Percentiles rank a stretch among this genome's conserved stretches.
Evolutionary conservation across 495 filamentous ascomycete genomes (phyloP).

Genomic region (Aspergillus kassunensis): DNA sequence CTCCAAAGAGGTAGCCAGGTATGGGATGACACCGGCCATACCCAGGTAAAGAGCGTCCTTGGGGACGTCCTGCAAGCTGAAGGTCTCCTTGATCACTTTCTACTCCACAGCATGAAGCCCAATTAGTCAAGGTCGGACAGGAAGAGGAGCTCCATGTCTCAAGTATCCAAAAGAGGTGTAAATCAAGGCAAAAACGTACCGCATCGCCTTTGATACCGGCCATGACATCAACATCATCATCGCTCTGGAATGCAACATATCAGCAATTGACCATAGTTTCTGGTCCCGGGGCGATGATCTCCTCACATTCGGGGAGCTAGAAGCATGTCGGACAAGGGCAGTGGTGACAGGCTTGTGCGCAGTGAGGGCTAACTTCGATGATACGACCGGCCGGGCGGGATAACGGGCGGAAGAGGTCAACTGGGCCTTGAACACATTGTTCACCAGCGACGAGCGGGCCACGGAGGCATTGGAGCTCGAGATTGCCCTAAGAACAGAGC

Average conservation of each 20-base stretch:
- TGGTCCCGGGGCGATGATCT: background rate
- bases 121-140: conserved; percentile 2
- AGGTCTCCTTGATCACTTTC: conserved; percentile 84
- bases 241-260: conserved; percentile 24
- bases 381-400: conserved; percentile 32
- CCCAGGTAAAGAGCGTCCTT: conserved; percentile 77
- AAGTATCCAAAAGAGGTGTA: background rate
- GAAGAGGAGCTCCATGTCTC: background rate
- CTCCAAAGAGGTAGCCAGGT: conserved; percentile 78
- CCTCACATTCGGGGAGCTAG: conserved; percentile 34
- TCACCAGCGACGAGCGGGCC: conserved; percentile 35
- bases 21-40: conserved; percentile 84
- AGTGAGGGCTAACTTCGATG: conserved; percentile 40
- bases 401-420: conserved; percentile 42
- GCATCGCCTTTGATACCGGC: conserved; percentile 68
- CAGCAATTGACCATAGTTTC: conserved; percentile 22
- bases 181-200: conserved; percentile 46
- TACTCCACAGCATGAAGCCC: conserved; percentile 25
- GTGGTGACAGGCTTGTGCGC: conserved; percentile 49
- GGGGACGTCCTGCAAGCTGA: conserved; percentile 72
- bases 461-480: conserved; percentile 48
- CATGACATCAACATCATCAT: conserved; percentile 57
- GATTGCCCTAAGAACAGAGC: conserved; percentile 45
- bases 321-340: conserved; percentile 47
- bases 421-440: conserved; percentile 44